Base-by-base conservation (phyloP, 2,329 filamentous ascomycete genomes). In the Penicillium oxalicum region DNA sequence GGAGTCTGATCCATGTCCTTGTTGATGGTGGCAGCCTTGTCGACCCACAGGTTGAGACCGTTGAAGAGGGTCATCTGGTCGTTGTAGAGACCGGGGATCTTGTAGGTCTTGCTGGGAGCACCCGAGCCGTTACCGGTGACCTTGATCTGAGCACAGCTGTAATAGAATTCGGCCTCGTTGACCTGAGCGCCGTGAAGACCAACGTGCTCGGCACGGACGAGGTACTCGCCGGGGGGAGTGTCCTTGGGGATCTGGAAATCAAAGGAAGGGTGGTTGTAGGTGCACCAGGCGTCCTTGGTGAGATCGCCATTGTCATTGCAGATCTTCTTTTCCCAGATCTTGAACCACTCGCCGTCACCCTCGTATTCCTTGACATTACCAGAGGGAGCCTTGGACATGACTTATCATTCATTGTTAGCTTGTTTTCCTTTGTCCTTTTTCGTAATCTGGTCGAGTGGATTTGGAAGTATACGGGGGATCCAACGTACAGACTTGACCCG, bases 181-280 rank as follows among this genome's bases (percentile, higher is more conserved):
- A 57, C 57, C 34, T 67, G 59, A 3, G 75, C 74, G 42, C 59
- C 63, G 60, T 78, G 75, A 8, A 78, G 67, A 4, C 67, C 74
- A 46, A 77, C 72, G 51, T 77, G 74, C 61, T 78, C 75, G 13
- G 73, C 70, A 11, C 75, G 70, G 4, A 77, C 60, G 26, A 77
- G 69, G 55, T 78, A 77, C 51, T 77, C 72, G 45, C 75, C 74
- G n/a, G 73, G 59, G 0, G 69, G 65, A 47, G 70, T 75, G 8
- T 39, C 27, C 34, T 57, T 55, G 9, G 74, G 74, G 41, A 77
- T 70, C 34, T 61, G 66, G 34, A 76, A 70, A 24, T 58, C 55
- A 6, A 55, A 47, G 6, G 47, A 39, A 11, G 42, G 37, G 48
- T 42, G 43, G 29, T 48, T 48, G 1, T 27, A 57, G 7, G 54